Evolutionary conservation across 495 filamentous ascomycete species (phyloP).

Genomic region (Chaetomium cochliodes): DNA sequence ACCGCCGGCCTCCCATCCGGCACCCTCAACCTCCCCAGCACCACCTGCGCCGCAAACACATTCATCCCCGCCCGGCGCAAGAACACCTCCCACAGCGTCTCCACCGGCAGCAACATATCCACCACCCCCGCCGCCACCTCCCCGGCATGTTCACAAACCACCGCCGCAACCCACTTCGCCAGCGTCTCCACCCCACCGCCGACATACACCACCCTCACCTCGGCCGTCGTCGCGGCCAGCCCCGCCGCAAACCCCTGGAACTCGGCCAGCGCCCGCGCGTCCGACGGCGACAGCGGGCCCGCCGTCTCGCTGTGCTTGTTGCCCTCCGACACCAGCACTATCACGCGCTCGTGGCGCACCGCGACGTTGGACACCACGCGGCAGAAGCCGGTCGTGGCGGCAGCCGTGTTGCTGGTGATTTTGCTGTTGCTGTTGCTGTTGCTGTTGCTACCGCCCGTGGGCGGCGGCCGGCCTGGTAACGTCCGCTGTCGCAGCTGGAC

Average conservation of each 20-base stretch:
- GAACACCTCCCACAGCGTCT: slow-evolving; percentile 73
- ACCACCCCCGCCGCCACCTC: slow-evolving; percentile 1
- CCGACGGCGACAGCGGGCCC: slow-evolving; percentile 43
- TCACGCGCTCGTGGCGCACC: slow-evolving; percentile 64
- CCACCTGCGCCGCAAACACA: slow-evolving; percentile 72
- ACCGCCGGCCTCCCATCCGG: slow-evolving; percentile 31
- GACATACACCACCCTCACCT: slow-evolving; percentile 52
- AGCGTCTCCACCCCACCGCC: slow-evolving; percentile 58
- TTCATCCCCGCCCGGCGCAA: slow-evolving; percentile 74
- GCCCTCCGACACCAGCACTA: slow-evolving; percentile 67
- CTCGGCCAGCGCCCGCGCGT: slow-evolving; percentile 54
- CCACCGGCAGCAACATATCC: slow-evolving; percentile 42
- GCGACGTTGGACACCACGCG: slow-evolving; percentile 57
- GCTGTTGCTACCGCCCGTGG: slow-evolving; percentile 24
- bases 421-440: slow-evolving; percentile 43
- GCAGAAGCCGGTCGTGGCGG: slow-evolving; percentile 44
- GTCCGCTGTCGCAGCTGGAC: slow-evolving; percentile 71
- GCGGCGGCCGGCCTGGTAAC: slow-evolving; percentile 52
- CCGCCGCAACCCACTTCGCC: slow-evolving; percentile 56
- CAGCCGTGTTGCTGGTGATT: slow-evolving; percentile 30
- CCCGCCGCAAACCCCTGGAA: slow-evolving; percentile 53
- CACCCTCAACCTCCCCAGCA: slow-evolving; percentile 54
- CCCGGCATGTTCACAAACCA: slow-evolving; percentile 41
- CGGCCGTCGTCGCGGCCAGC: slow-evolving; percentile 31
- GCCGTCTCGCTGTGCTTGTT: slow-evolving; percentile 39